A percentile compares a stretch with the other conserved stretches of the same genome.
These are phyloP conservation scores for Coprinopsis marcescibilis DNA, from an alignment of 768 basidiomycete genomes.

Conservation along the genomic window DNA sequence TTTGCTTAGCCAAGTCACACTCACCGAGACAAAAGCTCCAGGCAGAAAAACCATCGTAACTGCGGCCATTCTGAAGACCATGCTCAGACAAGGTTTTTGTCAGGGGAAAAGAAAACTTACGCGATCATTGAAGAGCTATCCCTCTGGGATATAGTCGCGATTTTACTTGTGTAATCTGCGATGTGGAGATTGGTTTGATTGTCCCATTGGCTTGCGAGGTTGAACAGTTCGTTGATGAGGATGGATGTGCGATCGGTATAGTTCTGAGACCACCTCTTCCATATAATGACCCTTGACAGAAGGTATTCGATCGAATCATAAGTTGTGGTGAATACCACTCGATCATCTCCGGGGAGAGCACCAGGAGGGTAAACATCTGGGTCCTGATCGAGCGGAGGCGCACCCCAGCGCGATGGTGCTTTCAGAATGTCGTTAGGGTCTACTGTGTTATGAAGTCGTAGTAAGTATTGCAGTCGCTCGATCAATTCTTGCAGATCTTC, in stretches of 20 bases:
- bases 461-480: slow-evolving; percentile 10
- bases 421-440: no score
- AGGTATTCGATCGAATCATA: slow-evolving; percentile 12
- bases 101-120: slow-evolving; percentile 11
- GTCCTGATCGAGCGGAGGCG: no score
- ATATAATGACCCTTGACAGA: slow-evolving; percentile 7
- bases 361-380: no score
- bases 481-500: slow-evolving; percentile 10
- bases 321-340: no score
- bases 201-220: slow-evolving; percentile 17
- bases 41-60: slow-evolving; percentile 25
- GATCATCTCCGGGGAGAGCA: no score
- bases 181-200: slow-evolving; percentile 17
- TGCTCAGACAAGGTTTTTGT: background rate
- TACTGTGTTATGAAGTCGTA: background rate
- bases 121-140: slow-evolving; percentile 24
- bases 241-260: slow-evolving; percentile 19
- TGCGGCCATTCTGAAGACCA: slow-evolving; percentile 23
- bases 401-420: no score
- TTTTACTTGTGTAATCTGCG: slow-evolving; percentile 16
- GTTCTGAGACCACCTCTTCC: slow-evolving; percentile 14
- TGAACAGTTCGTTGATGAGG: slow-evolving; percentile 18
- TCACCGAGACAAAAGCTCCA: slow-evolving; percentile 20
- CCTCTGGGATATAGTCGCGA: slow-evolving; percentile 17
- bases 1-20: slow-evolving; percentile 1